Base-by-base conservation (phyloP, 768 basidiomycete genomes). In the Artomyces pyxidatus region DNA sequence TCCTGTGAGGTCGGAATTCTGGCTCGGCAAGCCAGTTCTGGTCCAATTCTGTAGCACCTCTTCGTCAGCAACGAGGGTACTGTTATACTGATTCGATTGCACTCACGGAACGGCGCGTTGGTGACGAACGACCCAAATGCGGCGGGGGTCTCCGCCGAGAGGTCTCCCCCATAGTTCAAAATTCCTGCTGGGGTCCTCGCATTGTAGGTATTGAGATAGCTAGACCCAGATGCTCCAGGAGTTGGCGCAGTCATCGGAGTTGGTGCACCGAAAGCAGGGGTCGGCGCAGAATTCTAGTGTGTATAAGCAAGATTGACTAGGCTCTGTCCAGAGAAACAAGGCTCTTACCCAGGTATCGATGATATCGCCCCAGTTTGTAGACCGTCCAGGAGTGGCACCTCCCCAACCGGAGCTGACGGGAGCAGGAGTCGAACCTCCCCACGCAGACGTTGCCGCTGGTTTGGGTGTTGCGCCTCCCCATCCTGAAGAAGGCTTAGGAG, bases 11-110 rank as follows among this genome's bases (percentile, higher is more conserved):
- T 9, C 14, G 55, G 53, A 52, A 54, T 4, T 21, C 67, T 51
- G 61, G 54, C 43, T 73, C 70, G 49, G 71, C 63, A 0, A 77
- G 52, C 75, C 74, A 77, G 28, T 70, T 58, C 28, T 67, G 58
- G 16, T 68, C 65, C 29, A 69, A 56, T 40, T 59, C 71, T 69
- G 56, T 49, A 56, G 58, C 12, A n/a, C n/a, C n/a, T n/a, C n/a
- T n/a, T n/a, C n/a, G n/a, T n/a, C n/a, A n/a, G n/a, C n/a, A n/a
- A n/a, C n/a, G n/a, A n/a, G n/a, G n/a, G n/a, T n/a, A n/a, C n/a
- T n/a, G n/a, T n/a, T n/a, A n/a, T n/a, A n/a, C n/a, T n/a, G n/a
- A n/a, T n/a, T n/a, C n/a, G n/a, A n/a, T n/a, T n/a, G n/a, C n/a
- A n/a, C n/a, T n/a, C n/a, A n/a, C n/a, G n/a, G n/a, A n/a, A n/a